Base-by-base conservation (phyloP, 2,329 filamentous ascomycete species). In the Arthroderma sp. region DNA sequence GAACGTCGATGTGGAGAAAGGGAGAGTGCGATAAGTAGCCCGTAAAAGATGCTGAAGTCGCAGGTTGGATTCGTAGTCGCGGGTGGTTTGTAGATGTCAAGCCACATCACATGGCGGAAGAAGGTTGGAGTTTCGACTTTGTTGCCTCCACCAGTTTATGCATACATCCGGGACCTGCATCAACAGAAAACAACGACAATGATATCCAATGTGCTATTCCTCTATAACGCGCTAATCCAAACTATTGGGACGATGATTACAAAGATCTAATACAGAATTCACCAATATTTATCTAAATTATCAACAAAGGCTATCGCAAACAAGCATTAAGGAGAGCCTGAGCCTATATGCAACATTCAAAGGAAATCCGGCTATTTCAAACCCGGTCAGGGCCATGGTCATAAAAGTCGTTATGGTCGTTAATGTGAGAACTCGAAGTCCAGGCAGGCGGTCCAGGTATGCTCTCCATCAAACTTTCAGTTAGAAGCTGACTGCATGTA, bases 401-500 rank as follows among this genome's bases (percentile, higher is more conserved):
- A 39, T 51, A 25, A 51, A 51, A 25, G 44, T 51, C 44, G 23
- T 51, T 51, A 51, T 9, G 25, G n/a, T 51, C 44, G n/a, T 51
- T 51, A 51, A 5, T 51, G 9, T 31, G 28, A 4, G 44, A n/a
- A 7, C n/a, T 19, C 4, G 54, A 17, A 28, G 9, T 17, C 66
- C 70, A 72, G 17, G 71, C 67, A 3, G 64, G 65, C 2, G 72
- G 72, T n/a, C 71, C 56, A 5, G 72, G 70, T 53, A 74, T 64
- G 59, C 72, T 74, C 55, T 74, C 72, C 72, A 74, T 73, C 17
- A 74, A 65, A 58, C 71, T 74, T 1, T 72, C 72, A 0, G 71
- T 71, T 25, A 74, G 60, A 44, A 73, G 64, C 43, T 73, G 70
- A 52, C 69, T 71, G 2, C 64, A 63, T 9, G 67, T 67, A 5